A percentile compares a stretch with the other conserved stretches of the same genome.
Evolutionary conservation across 2,329 filamentous ascomycete genomes (phyloP).

Genomic region (Aspergillus latus): DNA sequence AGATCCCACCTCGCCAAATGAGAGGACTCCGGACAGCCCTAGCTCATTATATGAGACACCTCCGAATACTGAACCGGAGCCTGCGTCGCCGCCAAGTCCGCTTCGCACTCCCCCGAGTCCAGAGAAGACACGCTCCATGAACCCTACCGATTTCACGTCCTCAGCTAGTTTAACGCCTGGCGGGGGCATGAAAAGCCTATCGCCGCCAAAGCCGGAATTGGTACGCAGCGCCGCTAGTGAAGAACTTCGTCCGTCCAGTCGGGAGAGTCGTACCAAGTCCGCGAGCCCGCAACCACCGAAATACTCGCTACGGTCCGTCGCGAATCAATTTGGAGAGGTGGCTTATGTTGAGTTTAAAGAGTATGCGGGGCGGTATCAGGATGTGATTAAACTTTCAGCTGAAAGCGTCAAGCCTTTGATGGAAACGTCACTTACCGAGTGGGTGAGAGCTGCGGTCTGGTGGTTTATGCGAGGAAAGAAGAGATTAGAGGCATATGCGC

Average conservation of each 20-base stretch:
- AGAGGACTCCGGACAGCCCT: constrained; percentile 24
- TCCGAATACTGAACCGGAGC: constrained; percentile 27
- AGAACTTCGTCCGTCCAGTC: constrained; percentile 18
- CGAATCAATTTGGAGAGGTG: constrained; percentile 57
- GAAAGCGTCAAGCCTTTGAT: constrained; percentile 69
- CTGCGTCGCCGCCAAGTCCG: constrained; percentile 27
- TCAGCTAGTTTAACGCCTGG: constrained; percentile 27
- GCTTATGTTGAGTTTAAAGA: constrained; percentile 68
- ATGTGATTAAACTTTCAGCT: constrained; percentile 74
- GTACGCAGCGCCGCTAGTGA: constrained; percentile 11
- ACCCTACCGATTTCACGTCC: constrained; percentile 27
- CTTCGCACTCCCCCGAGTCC: constrained; percentile 29
- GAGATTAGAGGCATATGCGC: constrained; percentile 69
- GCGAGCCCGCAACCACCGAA: constrained; percentile 30
- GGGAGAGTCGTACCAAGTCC: constrained; percentile 19
- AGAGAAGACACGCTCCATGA: constrained; percentile 20
- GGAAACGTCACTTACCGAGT: constrained; percentile 63
- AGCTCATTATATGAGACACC: constrained; percentile 30
- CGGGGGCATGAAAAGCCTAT: constrained; percentile 19
- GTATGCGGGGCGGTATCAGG: constrained; percentile 71
- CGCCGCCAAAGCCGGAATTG: constrained; percentile 18
- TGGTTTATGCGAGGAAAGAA: constrained; percentile 85
- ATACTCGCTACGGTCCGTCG: constrained; percentile 37
- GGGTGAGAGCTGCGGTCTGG: constrained; percentile 75
- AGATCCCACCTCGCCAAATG: constrained; percentile 33